A percentile compares a stretch with the other conserved stretches of the same genome.
Evolutionary conservation across 345 rosid species (phyloP).

Genomic region (Euclidium syriacum): DNA sequence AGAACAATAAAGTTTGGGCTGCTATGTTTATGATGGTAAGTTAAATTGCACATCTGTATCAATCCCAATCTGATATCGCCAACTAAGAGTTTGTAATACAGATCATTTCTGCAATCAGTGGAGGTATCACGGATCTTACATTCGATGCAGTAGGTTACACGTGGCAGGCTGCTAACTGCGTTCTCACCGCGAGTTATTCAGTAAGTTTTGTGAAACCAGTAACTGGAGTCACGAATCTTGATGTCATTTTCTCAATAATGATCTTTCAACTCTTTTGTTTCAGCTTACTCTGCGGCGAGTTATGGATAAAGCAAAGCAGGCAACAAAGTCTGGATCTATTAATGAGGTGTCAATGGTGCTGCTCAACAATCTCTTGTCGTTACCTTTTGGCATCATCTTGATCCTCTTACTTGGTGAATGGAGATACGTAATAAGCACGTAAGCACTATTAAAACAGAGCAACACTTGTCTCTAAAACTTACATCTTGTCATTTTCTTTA

Average conservation of each 20-base stretch:
- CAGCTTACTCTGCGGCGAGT: conserved; percentile 75
- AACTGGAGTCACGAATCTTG: conserved; percentile 2
- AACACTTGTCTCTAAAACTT: not conserved
- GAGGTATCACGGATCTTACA: conserved; percentile 85
- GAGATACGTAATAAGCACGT: conserved; percentile 67
- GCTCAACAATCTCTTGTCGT: conserved; percentile 75
- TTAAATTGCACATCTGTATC: not conserved
- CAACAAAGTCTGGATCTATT: conserved; percentile 65
- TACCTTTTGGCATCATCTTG: conserved; percentile 67
- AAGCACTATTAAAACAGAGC: conserved; percentile 27
- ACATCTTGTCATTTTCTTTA: not conserved
- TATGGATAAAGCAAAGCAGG: conserved; percentile 90
- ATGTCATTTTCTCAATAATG: not conserved
- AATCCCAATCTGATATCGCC: not conserved
- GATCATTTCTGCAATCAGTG: conserved; percentile 82
- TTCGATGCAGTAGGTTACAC: conserved; percentile 66
- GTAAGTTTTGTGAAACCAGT: conserved; percentile 34
- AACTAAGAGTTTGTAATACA: conserved; percentile 29
- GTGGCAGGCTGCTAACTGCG: conserved; percentile 79
- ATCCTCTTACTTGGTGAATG: conserved; percentile 65
- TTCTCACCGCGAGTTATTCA: conserved; percentile 88
- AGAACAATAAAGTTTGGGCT: conserved; percentile 86
- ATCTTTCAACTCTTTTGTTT: not conserved
- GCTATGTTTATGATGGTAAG: conserved; percentile 92
- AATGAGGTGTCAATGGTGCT: conserved; percentile 92